These are phyloP conservation scores for Ophiostoma australiae DNA, from an alignment of 2,329 filamentous ascomycete species.

Conservation along the genomic window DNA sequence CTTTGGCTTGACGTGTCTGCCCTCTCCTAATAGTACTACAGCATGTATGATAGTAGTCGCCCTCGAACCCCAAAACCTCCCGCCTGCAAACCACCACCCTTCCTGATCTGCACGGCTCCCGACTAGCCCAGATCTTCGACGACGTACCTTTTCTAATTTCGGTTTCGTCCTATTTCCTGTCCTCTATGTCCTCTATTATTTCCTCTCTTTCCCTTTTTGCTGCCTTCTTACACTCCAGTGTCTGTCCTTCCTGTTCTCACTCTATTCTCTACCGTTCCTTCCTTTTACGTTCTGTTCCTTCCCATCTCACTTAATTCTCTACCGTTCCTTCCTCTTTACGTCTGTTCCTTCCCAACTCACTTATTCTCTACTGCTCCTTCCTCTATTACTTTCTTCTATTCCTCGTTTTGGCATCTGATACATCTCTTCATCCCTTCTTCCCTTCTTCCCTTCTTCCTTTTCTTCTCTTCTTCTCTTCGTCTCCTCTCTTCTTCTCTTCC, in stretches of 20 bases:
- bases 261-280: not conserved
- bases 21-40: too few relatives aligned
- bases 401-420: not conserved
- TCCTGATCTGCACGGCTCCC: constrained; percentile 18
- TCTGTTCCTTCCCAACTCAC: too few relatives aligned
- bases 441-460: too few relatives aligned
- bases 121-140: constrained; percentile 18
- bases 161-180: constrained; percentile 13
- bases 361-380: not conserved
- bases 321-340: too few relatives aligned
- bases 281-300: too few relatives aligned
- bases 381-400: not conserved
- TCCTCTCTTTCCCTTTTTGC: not conserved
- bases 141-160: constrained; percentile 15
- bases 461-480: not conserved
- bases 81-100: constrained; percentile 7
- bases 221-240: not conserved
- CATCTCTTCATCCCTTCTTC: not conserved
- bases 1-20: not conserved
- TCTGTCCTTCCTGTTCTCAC: not conserved
- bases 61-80: too few relatives aligned
- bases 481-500: not conserved
- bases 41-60: too few relatives aligned
- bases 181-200: not conserved
- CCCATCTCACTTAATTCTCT: too few relatives aligned